Conservation (phyloP, 345 rosid genomes). For the Eucalyptus globulus region DNA sequence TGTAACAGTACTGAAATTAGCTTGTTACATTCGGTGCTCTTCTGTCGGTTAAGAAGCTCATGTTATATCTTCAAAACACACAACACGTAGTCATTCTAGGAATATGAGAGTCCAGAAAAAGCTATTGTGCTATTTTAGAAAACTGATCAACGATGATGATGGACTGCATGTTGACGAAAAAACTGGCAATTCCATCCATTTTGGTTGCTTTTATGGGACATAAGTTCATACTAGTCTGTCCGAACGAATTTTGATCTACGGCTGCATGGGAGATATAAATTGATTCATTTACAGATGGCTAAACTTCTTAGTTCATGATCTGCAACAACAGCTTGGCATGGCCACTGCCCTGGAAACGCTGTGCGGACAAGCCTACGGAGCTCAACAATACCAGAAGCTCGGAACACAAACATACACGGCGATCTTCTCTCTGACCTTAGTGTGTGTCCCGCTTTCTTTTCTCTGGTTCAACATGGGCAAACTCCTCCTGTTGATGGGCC, state of each 20-base stretch:
- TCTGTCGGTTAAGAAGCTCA: background rate
- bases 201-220: background rate
- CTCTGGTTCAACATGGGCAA: conserved; percentile 27
- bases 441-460: conserved; percentile 23
- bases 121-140: background rate
- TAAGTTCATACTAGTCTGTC: background rate
- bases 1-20: background rate
- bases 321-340: background rate
- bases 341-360: conserved; percentile 41
- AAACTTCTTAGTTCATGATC: background rate
- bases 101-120: background rate
- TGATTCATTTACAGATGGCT: background rate
- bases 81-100: background rate
- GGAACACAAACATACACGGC: conserved; percentile 26
- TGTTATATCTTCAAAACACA: background rate
- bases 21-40: background rate
- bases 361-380: conserved; percentile 68
- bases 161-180: background rate
- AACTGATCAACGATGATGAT: background rate
- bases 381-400: conserved; percentile 24
- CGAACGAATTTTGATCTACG: background rate
- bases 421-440: conserved; percentile 13
- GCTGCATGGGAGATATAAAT: background rate
- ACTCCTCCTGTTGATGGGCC: conserved; percentile 21
- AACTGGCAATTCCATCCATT: background rate